Conservation (phyloP, 2,329 filamentous ascomycete genomes). For the Penicillium brevicompactum region DNA sequence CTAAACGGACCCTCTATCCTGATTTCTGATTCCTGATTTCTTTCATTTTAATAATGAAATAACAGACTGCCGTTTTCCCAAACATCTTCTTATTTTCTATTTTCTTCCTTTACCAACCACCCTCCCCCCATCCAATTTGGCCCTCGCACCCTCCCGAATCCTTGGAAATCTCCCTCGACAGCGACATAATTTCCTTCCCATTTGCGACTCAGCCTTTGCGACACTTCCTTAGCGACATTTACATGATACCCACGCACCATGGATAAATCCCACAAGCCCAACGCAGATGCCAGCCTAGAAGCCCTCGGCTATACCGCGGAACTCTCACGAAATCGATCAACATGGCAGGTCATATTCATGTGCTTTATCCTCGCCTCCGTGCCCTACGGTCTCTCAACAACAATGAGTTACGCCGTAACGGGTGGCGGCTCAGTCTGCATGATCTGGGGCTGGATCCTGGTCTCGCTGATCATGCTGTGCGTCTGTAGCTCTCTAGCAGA, state of each 20-base stretch:
- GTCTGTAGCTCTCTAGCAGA: slow-evolving; percentile 68
- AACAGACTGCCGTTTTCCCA: too few species aligned
- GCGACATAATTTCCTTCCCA: background rate
- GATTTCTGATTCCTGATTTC: background rate
- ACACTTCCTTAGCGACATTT: background rate
- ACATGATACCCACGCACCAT: background rate
- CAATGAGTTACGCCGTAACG: slow-evolving; percentile 67
- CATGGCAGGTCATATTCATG: slow-evolving; percentile 26
- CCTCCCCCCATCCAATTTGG: too few species aligned
- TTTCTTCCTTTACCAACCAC: too few species aligned
- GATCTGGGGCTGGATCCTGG: slow-evolving; percentile 69
- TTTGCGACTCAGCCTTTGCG: background rate
- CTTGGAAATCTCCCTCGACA: background rate
- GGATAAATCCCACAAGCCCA: background rate
- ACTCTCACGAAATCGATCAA: slow-evolving; percentile 61
- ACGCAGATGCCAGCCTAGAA: slow-evolving; percentile 21
- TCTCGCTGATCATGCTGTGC: slow-evolving; percentile 62
- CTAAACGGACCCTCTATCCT: background rate
- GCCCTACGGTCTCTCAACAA: slow-evolving; percentile 66
- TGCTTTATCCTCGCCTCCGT: slow-evolving; percentile 71
- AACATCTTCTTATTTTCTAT: too few species aligned
- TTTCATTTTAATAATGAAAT: background rate
- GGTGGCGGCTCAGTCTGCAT: slow-evolving; percentile 71
- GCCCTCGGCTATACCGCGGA: slow-evolving; percentile 67
- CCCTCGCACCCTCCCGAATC: too few species aligned